Conservation (phyloP, 2,329 filamentous ascomycete genomes). For the Cordyceps farinosa region DNA sequence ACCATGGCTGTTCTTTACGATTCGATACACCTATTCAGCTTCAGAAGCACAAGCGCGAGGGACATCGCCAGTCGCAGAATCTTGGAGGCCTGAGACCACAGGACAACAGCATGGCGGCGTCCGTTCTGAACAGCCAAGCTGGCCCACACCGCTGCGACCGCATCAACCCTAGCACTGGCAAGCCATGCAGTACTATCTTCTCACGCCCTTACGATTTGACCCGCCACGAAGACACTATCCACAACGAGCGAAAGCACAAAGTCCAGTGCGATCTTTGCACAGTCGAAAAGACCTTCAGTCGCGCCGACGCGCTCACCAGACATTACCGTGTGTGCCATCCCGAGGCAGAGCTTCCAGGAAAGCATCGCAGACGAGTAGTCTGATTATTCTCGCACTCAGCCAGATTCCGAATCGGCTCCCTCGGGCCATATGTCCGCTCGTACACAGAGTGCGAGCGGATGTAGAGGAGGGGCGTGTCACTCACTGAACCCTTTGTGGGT, state of each 20-base stretch:
- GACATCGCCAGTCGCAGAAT: conserved; percentile 71
- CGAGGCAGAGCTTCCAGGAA: conserved; percentile 76
- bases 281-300: conserved; percentile 95
- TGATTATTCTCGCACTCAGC: conserved; percentile 1
- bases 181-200: conserved; percentile 91
- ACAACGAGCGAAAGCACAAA: conserved; percentile 92
- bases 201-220: conserved; percentile 95
- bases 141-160: conserved; percentile 91
- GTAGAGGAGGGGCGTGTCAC: background rate
- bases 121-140: conserved; percentile 76
- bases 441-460: background rate
- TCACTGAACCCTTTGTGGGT: conserved; percentile 7
- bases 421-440: background rate
- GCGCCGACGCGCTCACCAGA: conserved; percentile 88
- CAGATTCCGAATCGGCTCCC: background rate
- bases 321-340: conserved; percentile 95
- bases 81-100: conserved; percentile 27
- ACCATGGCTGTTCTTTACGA: conserved; percentile 81
- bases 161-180: conserved; percentile 91
- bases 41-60: conserved; percentile 94
- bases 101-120: conserved; percentile 43
- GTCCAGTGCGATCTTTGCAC: conserved; percentile 89
- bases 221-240: conserved; percentile 94
- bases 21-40: conserved; percentile 85
- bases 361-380: conserved; percentile 37